Conservation (phyloP, 805 yeast genomes). For the Ogataea pilisensis region DNA sequence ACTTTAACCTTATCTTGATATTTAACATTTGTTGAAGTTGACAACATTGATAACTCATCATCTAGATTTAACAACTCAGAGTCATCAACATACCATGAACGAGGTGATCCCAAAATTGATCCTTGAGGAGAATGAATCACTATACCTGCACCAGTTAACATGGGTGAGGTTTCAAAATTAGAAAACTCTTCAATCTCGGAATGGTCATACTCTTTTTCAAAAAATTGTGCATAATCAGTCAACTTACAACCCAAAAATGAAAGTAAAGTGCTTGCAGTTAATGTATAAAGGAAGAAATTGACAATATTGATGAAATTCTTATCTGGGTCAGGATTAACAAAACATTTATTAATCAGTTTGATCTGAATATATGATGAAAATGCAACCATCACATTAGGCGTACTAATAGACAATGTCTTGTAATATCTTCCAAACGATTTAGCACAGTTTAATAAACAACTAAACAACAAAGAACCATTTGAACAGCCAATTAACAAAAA, state of each 20-base stretch:
- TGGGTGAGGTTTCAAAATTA: slow-evolving; percentile 31
- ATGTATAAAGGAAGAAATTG: slow-evolving; percentile 18
- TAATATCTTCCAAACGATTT: slow-evolving; percentile 61
- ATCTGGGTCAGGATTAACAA: slow-evolving; percentile 14
- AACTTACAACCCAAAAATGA: slow-evolving; percentile 28
- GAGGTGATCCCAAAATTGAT: slow-evolving; percentile 26
- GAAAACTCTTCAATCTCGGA: slow-evolving; percentile 22
- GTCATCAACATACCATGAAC: slow-evolving; percentile 27
- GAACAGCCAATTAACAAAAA: slow-evolving; percentile 66
- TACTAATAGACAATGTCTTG: slow-evolving; percentile 76
- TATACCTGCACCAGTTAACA: slow-evolving; percentile 30
- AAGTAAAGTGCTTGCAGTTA: slow-evolving; percentile 14
- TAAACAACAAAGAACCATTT: slow-evolving; percentile 63
- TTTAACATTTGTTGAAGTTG: slow-evolving; percentile 13
- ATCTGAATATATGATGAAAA: slow-evolving; percentile 30
- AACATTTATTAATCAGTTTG: slow-evolving; percentile 18
- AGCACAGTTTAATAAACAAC: slow-evolving; percentile 74
- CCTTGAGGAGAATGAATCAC: slow-evolving; percentile 25
- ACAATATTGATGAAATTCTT: slow-evolving; percentile 19
- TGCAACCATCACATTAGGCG: slow-evolving; percentile 53
- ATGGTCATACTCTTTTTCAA: slow-evolving; percentile 25
- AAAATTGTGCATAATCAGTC: slow-evolving; percentile 24
- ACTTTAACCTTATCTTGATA: slow-evolving; percentile 11
- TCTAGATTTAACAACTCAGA: slow-evolving; percentile 21
- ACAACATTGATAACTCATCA: slow-evolving; percentile 26